phyloP scores from a whole-genome alignment of 495 filamentous ascomycete species.

The Apiosordaria backusii region DNA sequence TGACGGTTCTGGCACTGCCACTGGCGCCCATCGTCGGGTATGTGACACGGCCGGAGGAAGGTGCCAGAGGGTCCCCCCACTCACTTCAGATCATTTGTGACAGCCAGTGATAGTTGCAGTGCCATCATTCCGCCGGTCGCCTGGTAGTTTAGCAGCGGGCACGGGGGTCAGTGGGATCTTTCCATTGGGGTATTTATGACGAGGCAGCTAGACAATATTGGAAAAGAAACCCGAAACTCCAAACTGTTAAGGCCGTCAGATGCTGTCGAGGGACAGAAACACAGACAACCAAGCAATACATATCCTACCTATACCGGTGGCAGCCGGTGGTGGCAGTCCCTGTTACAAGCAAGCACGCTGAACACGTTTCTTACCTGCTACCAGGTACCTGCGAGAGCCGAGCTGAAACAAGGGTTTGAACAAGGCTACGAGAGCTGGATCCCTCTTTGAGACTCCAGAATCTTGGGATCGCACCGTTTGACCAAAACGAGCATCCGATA shows the following conservation, averaged over 20 bases:
- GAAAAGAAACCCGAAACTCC: too few relatives aligned
- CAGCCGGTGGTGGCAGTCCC: too few relatives aligned
- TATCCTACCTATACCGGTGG: too few relatives aligned
- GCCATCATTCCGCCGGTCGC: not conserved
- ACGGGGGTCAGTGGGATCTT: too few relatives aligned
- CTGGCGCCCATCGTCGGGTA: not conserved
- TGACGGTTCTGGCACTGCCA: not conserved
- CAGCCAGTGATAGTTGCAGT: not conserved
- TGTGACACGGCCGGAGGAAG: not conserved
- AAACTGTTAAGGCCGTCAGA: not conserved
- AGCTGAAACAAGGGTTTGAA: constrained; percentile 3
- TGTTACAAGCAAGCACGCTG: not conserved
- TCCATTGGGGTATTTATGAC: not conserved
- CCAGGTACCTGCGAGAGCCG: not conserved
- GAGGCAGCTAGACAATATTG: too few relatives aligned
- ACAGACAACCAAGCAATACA: not conserved
- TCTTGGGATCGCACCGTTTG: not conserved
- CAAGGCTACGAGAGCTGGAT: not conserved
- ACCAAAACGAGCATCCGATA: not conserved
- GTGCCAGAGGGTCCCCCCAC: not conserved
- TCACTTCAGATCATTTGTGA: not conserved
- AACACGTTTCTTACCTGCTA: not conserved
- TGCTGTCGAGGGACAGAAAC: not conserved
- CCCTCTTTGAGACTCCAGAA: not conserved
- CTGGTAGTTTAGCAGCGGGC: not conserved